These are phyloP conservation scores for Laetiporus sulphureus DNA, from an alignment of 1,284 basidiomycete genomes.

Conservation along the genomic window DNA sequence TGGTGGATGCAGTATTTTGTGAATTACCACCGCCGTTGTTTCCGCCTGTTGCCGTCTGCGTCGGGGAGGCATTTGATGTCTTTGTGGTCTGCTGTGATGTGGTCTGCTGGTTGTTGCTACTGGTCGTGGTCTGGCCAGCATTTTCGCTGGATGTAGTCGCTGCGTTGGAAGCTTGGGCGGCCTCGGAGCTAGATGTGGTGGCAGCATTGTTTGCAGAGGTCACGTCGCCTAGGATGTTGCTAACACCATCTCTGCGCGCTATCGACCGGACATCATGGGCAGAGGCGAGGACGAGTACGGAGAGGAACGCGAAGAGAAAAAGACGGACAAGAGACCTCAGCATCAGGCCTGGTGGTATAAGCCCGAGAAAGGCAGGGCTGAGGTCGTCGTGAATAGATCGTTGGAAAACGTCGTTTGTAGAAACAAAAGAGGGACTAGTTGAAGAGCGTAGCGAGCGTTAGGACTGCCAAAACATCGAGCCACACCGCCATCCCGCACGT, in stretches of 20 bases:
- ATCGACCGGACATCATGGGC: conserved; percentile 3
- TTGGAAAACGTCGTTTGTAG: not conserved
- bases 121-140: not conserved
- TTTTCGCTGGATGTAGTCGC: not conserved
- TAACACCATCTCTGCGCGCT: conserved; percentile 1
- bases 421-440: not conserved
- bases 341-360: conserved; percentile 7
- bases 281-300: conserved; percentile 4
- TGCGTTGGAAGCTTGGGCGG: too few relatives aligned
- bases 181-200: not conserved
- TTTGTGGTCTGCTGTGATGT: not conserved
- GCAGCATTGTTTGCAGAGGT: not conserved
- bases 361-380: not conserved
- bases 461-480: not conserved
- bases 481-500: not conserved
- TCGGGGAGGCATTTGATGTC: not conserved
- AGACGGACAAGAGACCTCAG: conserved; percentile 7
- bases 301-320: conserved; percentile 7
- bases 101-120: not conserved
- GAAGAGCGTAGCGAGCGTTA: not conserved
- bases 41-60: not conserved
- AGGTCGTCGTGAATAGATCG: not conserved
- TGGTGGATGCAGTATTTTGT: not conserved
- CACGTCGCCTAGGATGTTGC: not conserved
- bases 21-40: not conserved